Evolutionary conservation across 495 filamentous ascomycete species (phyloP).

Genomic region (Hyaloscypha finlandica): DNA sequence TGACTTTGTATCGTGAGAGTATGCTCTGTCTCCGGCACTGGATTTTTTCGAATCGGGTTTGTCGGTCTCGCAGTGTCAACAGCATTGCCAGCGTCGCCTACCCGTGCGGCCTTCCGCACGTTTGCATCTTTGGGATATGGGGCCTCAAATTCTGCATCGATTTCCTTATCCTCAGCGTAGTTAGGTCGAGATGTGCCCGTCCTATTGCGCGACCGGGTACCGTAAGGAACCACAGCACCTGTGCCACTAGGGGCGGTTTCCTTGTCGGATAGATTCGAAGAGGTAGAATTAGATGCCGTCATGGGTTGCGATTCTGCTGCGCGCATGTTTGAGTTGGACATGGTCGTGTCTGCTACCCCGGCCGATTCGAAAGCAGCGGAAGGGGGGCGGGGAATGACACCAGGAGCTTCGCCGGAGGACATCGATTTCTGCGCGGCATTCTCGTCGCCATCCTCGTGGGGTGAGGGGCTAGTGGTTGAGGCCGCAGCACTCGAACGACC

Average conservation of each 20-base stretch:
- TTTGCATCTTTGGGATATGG: constrained; percentile 22
- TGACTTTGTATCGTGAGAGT: constrained; percentile 31
- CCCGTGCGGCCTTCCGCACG: constrained; percentile 23
- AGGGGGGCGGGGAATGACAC: constrained; percentile 10
- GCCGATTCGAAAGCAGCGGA: constrained; percentile 8
- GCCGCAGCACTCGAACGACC: constrained; percentile 24
- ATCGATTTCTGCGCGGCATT: constrained; percentile 9
- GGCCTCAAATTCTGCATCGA: constrained; percentile 73
- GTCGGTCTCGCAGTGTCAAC: constrained; percentile 22
- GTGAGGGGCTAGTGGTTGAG: constrained; percentile 15
- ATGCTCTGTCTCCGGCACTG: constrained; percentile 48
- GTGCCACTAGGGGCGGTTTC: constrained; percentile 33
- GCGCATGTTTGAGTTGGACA: constrained; percentile 27
- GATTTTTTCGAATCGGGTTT: constrained; percentile 25
- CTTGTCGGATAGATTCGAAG: constrained; percentile 38
- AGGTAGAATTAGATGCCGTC: constrained; percentile 45
- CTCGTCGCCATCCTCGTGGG: constrained; percentile 17
- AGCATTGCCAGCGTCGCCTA: constrained; percentile 15
- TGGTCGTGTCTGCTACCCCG: constrained; percentile 28
- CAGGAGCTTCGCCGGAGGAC: constrained; percentile 12
- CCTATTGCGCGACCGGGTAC: constrained; percentile 92
- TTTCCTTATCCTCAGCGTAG: constrained; percentile 94
- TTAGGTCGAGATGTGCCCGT: constrained; percentile 80
- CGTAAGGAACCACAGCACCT: constrained; percentile 71
- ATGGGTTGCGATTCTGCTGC: constrained; percentile 40